Base-by-base conservation (phyloP, 495 filamentous ascomycete genomes). In the Aspergillus sparsus region DNA sequence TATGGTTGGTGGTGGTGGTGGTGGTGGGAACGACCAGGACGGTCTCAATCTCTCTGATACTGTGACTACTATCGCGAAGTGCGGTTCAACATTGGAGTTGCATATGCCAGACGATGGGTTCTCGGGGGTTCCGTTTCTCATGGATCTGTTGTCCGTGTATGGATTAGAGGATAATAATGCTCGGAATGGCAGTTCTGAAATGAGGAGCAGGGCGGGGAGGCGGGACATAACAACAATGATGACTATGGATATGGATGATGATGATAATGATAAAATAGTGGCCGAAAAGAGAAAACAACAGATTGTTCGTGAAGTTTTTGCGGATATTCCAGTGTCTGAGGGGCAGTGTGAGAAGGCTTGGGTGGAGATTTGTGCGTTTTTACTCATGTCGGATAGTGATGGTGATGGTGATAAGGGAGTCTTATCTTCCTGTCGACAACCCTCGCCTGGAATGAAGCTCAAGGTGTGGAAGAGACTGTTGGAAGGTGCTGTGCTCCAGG, bases 1-100 rank as follows among this genome's bases (percentile, higher is more conserved):
- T 66, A 62, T 21, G 54, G 52, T 53, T 7, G 39, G 31, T 15
- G 33, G 8, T 21, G 58, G 31, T 15, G 33, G 8, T 21, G 58
- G 16, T 5, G 44, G 34, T 12, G 60, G 61, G 33, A 21, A 42
- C 4, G 52, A 66, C 51, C 32, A 39, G 10, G 62, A 66, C 12
- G 67, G 71, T 7, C 67, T 83, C n/a, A 65, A 71, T 50, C 57
- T 76, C 35, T 62, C 70, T 39, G 69, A 74, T 34, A 67, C 75
- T 0, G 57, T 93, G 3, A 78, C 80, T 3, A 75, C 85, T 1
- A 84, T 95, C 49, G 83, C 91, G 2, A 88, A 89, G 36, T 85
- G 88, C 62, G 80, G 83, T 41, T 86, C 89, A 47, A 93, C 89
- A 7, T 80, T 95, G 12, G 91, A 94, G 71, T 71, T 90, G 32